Evolutionary conservation across 495 filamentous ascomycete genomes (phyloP), one percentile per base, ranked within the genome.

Genomic region (Neurospora intermedia): DNA sequence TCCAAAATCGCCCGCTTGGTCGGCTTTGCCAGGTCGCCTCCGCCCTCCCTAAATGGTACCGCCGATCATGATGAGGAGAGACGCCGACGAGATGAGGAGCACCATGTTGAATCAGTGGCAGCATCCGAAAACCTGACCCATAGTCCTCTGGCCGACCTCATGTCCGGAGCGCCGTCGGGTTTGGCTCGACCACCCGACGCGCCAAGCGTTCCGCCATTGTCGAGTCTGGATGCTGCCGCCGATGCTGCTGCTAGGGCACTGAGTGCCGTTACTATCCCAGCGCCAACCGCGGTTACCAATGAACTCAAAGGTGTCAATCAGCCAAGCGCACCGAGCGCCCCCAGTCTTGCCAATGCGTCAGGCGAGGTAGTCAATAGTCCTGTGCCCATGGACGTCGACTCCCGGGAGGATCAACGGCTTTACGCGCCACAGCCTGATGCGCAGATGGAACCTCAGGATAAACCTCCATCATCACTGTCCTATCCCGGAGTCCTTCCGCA

Each of bases 31-130:
- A 82, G 88, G 59, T 74, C 84, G 18, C 79, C 82, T 10, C 78
- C 80, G 40, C 80, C 73, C 13, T 62, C 54, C 31, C 62, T 89
- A 43, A 89, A 87, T 13, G 88, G 84, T 43, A 87, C 86, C n/a
- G 85, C 84, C 66, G 87, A 85, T 39, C 74, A 89, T 71, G 87
- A 86, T 69, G 89, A 90, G 69, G 82, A 89, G 74, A 85, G 80
- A 70, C 82, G 82, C 42, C 81, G 79, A 69, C 81, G 82, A 54
- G 54, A 62, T 31, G 86, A 89, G 74, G 86, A 89, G 69, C 80
- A 82, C 20, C 79, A 83, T 43, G 78, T 75, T 41, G 71, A 80
- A 48, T 76, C 77, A 41, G 77, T 82, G 18, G 83, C 75, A 45
- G 84, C 76, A 71, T 87, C 80, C 81, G 84, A 82, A 74, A 89